Evolutionary conservation across 2,329 filamentous ascomycete species (phyloP).

Genomic region (Sphaerulina musiva): DNA sequence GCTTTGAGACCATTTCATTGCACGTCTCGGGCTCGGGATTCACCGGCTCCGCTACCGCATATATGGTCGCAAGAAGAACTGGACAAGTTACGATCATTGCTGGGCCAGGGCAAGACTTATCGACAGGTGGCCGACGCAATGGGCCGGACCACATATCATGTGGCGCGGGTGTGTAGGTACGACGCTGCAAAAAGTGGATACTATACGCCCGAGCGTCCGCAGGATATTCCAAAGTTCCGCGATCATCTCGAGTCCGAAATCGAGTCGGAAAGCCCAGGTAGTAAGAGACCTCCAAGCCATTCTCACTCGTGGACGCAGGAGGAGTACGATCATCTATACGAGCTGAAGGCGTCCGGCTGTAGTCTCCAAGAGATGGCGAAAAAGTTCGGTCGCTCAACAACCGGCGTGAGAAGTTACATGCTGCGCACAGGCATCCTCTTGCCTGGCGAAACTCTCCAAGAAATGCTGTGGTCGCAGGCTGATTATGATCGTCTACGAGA

Average conservation of each 20-base stretch:
- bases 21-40: not conserved
- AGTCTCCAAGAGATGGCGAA: too few relatives aligned
- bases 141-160: not conserved
- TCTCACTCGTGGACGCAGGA: not conserved
- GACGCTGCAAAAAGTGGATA: not conserved
- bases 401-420: too few relatives aligned
- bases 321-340: not conserved
- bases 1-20: not conserved
- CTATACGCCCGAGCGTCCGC: slow-evolving; percentile 5
- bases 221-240: slow-evolving; percentile 1
- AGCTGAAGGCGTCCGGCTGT: too few relatives aligned
- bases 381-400: too few relatives aligned
- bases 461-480: too few relatives aligned
- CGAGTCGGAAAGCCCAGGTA: not conserved
- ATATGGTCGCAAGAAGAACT: slow-evolving; percentile 4
- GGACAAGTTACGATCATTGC: not conserved
- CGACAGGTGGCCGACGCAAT: not conserved
- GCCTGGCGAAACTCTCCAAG: too few relatives aligned
- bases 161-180: not conserved
- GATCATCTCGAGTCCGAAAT: not conserved
- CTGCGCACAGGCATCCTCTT: too few relatives aligned
- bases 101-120: not conserved
- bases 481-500: too few relatives aligned
- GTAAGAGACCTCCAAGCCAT: not conserved
- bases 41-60: not conserved